phyloP scores from a whole-genome alignment of 208 protist genomes.

The Wallacemonas sp. region DNA sequence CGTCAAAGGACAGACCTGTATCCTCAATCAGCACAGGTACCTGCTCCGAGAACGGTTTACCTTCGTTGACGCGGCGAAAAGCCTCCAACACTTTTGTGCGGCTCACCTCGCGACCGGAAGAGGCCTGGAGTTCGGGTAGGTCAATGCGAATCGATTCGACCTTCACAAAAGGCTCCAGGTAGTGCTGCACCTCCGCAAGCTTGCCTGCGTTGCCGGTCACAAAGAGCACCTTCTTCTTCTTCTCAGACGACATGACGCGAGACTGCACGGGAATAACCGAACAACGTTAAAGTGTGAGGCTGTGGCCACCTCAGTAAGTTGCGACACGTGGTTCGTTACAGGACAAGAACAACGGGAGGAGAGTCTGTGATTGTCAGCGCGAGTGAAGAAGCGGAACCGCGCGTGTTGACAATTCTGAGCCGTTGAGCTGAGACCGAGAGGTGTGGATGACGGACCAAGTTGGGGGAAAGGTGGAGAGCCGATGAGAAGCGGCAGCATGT shows the following conservation, averaged over 20 bases:
- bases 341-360: no score
- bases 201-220: conserved; percentile 98
- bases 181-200: conserved; percentile 90
- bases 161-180: conserved; percentile 47
- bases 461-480: no score
- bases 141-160: conserved; percentile 67
- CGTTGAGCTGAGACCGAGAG: no score
- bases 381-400: no score
- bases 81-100: conserved; percentile 92
- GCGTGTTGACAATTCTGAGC: no score
- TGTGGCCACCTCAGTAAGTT: no score
- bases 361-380: no score
- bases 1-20: conserved; percentile 97
- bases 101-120: conserved; percentile 88
- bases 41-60: conserved; percentile 12
- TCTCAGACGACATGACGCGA: not conserved
- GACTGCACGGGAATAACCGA: no score
- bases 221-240: conserved; percentile 48
- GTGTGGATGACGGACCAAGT: no score
- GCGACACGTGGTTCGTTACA: no score
- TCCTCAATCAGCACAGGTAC: conserved; percentile 94
- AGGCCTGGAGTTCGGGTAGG: conserved; percentile 95
- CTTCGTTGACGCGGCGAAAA: conserved; percentile 38
- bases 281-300: no score
- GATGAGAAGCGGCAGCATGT: no score